Evolutionary conservation across 345 rosid genomes (phyloP).

Genomic region (Triadica sebifera): DNA sequence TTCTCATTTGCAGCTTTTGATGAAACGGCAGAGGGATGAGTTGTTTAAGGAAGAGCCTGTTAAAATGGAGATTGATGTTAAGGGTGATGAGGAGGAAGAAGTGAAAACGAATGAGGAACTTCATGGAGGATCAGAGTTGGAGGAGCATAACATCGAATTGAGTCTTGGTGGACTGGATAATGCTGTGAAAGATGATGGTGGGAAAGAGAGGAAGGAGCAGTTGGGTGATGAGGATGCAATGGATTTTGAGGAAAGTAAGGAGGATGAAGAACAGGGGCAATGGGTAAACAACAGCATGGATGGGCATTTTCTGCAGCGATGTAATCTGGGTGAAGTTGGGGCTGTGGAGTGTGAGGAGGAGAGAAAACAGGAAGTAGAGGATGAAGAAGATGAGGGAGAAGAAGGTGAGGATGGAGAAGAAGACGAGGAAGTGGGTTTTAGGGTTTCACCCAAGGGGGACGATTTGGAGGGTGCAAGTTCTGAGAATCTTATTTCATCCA

Average conservation of each 20-base stretch:
- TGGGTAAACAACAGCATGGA: conserved; percentile 39
- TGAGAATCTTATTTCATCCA: conserved; percentile 56
- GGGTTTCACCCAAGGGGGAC: conserved; percentile 40
- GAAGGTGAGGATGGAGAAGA: conserved; percentile 36
- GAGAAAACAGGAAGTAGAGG: conserved; percentile 25
- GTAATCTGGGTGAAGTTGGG: conserved; percentile 29
- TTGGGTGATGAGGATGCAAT: conserved; percentile 30
- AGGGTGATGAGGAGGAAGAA: conserved; percentile 40
- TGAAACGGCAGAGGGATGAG: conserved; percentile 47
- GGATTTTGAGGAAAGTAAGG: conserved; percentile 49
- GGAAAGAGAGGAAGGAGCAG: conserved; percentile 12
- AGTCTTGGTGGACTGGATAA: conserved; percentile 56
- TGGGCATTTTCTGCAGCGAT: conserved; percentile 46
- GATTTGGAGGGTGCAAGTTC: conserved; percentile 47
- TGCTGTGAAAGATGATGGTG: conserved; percentile 29
- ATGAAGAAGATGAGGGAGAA: conserved; percentile 28
- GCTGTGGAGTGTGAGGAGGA: conserved; percentile 21
- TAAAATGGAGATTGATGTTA: conserved; percentile 30
- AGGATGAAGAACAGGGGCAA: conserved; percentile 31
- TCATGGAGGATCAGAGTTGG: conserved; percentile 37
- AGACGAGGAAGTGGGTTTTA: conserved; percentile 44
- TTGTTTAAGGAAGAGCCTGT: conserved; percentile 31
- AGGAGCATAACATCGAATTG: conserved; percentile 63
- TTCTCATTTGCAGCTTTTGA: conserved; percentile 80
- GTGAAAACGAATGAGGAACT: conserved; percentile 37